phyloP scores from a whole-genome alignment of 2,329 filamentous ascomycete genomes.

The Aspergillus sp. region DNA sequence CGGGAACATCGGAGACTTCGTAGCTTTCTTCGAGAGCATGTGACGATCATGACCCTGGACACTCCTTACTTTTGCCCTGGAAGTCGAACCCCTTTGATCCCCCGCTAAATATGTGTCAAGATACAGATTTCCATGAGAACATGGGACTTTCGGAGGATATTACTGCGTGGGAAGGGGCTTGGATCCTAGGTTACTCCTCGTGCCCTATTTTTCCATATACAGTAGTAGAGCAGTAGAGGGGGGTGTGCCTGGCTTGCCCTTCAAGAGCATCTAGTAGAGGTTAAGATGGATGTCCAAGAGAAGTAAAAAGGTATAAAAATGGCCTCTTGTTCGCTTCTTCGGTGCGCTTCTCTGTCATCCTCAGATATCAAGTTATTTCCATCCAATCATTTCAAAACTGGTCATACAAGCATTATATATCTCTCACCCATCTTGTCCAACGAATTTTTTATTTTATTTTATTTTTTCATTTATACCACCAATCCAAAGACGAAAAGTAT shows the following conservation, averaged over 20 bases:
- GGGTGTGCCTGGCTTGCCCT: slow-evolving; percentile 4
- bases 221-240: background rate
- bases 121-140: too few species aligned
- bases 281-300: background rate
- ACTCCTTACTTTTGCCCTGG: background rate
- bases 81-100: background rate
- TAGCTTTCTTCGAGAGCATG: background rate
- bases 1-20: background rate
- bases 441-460: background rate
- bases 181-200: background rate
- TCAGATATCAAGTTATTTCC: background rate
- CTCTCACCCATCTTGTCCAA: background rate
- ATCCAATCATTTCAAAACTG: background rate
- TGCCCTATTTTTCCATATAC: background rate
- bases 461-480: too few species aligned
- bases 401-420: background rate
- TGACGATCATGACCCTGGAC: background rate
- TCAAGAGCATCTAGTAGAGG: background rate
- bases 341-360: background rate
- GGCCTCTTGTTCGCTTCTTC: background rate
- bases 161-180: background rate
- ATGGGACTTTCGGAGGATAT: background rate
- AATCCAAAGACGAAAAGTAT: background rate
- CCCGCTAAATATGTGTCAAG: background rate
- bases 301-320: background rate